Evolutionary conservation across 2,329 filamentous ascomycete species (phyloP), one percentile per base, ranked within the genome.

Genomic region (Microsporum audouinii): DNA sequence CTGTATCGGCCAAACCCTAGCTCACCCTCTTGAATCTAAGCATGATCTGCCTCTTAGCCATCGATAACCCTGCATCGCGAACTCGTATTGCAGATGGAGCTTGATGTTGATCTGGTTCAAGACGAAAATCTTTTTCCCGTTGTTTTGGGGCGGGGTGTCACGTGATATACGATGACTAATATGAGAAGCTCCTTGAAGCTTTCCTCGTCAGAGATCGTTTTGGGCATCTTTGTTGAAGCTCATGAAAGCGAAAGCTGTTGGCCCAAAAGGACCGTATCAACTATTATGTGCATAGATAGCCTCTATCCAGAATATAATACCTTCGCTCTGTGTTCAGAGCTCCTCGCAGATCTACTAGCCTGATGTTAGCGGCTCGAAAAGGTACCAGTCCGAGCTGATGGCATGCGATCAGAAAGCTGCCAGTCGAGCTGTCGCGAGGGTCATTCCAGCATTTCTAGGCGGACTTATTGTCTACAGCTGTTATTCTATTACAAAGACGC

Each of bases 371-470:
- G 23, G 41, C 55, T 31, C 47, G 53, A 55, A 14, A 34, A 36
- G 14, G 27, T 53, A 33, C 0, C 49, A 53, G 27, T 33, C 59
- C 62, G 58, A 60, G 67, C 65, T 64, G 59, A 74, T 75, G 72
- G 70, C 68, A 63, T 68, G 69, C 60, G 68, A 71, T 65, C 69
- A 73, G 61, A 75, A 74, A 66, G 75, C 77, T 65, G 75, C 78
- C 57, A 84, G 84, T 71, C 75, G 81, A 67, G 83, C 80, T 73
- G 79, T 82, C 56, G 83, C 85, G 58, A 80, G 86, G 62, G 73
- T 87, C 61, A 84, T 95, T 61, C 91, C 91, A 2, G 66, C 85
- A 43, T 71, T 92, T 58, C 81, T 95, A 45, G 73, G 84, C 38
- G 85, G 80, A 34, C 78, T 83, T 41, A 80, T 89, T 63, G 84